These are phyloP conservation scores for Termitomyces sp. DNA, from an alignment of 768 basidiomycete species.

Conservation along the genomic window DNA sequence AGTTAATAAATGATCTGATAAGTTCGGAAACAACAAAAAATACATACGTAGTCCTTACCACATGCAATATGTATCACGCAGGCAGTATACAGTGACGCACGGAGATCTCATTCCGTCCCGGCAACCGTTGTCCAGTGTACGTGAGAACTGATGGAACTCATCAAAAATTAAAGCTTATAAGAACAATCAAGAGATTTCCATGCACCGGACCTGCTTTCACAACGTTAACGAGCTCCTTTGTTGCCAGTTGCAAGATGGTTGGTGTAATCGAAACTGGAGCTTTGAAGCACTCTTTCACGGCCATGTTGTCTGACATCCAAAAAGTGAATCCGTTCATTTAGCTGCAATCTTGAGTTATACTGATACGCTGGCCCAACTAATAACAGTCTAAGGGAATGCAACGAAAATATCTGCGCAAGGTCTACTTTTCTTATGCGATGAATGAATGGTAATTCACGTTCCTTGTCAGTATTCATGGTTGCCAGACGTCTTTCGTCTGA, in stretches of 20 bases:
- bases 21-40: too few relatives aligned
- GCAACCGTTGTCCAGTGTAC: not conserved
- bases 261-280: conserved; percentile 14
- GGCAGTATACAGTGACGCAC: not conserved
- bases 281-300: conserved; percentile 22
- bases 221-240: not conserved
- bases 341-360: not conserved
- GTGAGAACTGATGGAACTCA: not conserved
- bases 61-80: too few relatives aligned
- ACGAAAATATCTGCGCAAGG: conserved; percentile 51
- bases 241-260: conserved; percentile 3
- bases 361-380: not conserved
- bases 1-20: too few relatives aligned
- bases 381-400: conserved; percentile 40
- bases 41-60: too few relatives aligned
- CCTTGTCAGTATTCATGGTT: conserved; percentile 74
- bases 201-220: not conserved
- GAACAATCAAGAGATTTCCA: not conserved
- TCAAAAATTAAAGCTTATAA: not conserved
- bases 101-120: not conserved
- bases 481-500: conserved; percentile 78
- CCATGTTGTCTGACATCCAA: conserved; percentile 22
- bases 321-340: conserved; percentile 13
- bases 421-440: not conserved
- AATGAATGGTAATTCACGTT: not conserved